Conservation (phyloP, 257 asterid species). For the Paulownia fortunei region DNA sequence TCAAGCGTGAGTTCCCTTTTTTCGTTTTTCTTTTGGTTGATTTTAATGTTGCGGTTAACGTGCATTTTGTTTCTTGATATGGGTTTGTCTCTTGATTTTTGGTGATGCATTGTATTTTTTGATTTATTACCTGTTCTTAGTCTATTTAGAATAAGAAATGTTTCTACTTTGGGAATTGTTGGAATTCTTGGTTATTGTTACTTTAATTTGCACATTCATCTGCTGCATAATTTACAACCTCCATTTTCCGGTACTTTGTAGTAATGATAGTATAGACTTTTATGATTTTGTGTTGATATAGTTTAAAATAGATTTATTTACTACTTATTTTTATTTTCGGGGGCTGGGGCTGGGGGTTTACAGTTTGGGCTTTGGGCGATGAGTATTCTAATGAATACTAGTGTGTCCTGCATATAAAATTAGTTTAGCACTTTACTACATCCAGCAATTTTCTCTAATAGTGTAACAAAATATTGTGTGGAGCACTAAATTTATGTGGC, state of each 20-base stretch:
- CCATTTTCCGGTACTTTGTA: not conserved
- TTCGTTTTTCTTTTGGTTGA: not conserved
- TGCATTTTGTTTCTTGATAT: conserved; percentile 33
- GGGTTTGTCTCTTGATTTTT: conserved; percentile 24
- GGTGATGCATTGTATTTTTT: conserved; percentile 27
- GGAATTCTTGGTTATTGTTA: not conserved
- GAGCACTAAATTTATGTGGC: not conserved
- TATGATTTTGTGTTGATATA: not conserved
- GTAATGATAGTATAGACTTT: not conserved
- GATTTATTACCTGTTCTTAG: not conserved
- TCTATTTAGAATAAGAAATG: not conserved
- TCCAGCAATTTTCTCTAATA: not conserved
- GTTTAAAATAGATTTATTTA: not conserved
- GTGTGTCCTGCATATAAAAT: not conserved
- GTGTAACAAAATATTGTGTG: not conserved
- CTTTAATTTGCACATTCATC: not conserved
- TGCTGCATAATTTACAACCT: not conserved
- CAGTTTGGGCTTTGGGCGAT: not conserved
- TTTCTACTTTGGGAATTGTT: not conserved
- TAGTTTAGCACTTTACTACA: not conserved
- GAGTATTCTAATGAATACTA: not conserved
- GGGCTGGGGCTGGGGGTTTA: conserved; percentile 2
- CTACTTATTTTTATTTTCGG: not conserved
- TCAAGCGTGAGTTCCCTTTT: conserved; percentile 74
- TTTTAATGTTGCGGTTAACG: not conserved